Evolutionary conservation across 2,329 filamentous ascomycete species (phyloP).

Genomic region (Phialocephala subalpina): DNA sequence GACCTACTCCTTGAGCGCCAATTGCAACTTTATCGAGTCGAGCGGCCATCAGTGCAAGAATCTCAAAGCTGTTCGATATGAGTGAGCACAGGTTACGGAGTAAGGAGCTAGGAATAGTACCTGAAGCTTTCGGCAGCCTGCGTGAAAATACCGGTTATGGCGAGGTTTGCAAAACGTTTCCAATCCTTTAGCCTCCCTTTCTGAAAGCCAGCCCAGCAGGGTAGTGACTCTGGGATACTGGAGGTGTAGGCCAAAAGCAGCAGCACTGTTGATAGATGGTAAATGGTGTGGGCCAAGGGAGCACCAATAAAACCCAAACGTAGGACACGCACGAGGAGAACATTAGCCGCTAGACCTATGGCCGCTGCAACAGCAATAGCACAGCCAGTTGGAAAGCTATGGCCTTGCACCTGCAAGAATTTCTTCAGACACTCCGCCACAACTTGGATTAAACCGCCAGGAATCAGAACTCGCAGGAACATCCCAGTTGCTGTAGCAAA

Average conservation of each 20-base stretch:
- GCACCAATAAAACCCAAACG: constrained; percentile 48
- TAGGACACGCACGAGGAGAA: constrained; percentile 74
- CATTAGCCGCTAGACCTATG: constrained; percentile 81
- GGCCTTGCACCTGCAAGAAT: constrained; percentile 84
- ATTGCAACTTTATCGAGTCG: constrained; percentile 81
- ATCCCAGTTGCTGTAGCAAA: constrained; percentile 74
- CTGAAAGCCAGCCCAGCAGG: constrained; percentile 66
- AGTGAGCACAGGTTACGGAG: constrained; percentile 64
- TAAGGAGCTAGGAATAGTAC: constrained; percentile 74
- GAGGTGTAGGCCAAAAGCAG: constrained; percentile 14
- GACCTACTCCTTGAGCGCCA: constrained; percentile 83
- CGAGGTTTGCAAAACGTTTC: constrained; percentile 76
- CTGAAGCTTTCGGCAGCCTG: constrained; percentile 92
- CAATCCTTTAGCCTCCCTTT: constrained; percentile 72
- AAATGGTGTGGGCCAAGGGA: background rate
- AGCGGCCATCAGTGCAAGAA: constrained; percentile 74
- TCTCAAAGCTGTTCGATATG: constrained; percentile 69
- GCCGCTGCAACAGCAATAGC: constrained; percentile 81
- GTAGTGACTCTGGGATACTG: constrained; percentile 12
- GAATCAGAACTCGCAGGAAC: constrained; percentile 76
- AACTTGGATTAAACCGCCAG: constrained; percentile 82
- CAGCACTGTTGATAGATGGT: constrained; percentile 2
- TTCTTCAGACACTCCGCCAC: constrained; percentile 87
- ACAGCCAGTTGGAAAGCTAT: constrained; percentile 78
- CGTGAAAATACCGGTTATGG: constrained; percentile 77